Conservation (phyloP, 192 early-diverging fungal genomes). For the Phlyctochytrium bullatum region DNA sequence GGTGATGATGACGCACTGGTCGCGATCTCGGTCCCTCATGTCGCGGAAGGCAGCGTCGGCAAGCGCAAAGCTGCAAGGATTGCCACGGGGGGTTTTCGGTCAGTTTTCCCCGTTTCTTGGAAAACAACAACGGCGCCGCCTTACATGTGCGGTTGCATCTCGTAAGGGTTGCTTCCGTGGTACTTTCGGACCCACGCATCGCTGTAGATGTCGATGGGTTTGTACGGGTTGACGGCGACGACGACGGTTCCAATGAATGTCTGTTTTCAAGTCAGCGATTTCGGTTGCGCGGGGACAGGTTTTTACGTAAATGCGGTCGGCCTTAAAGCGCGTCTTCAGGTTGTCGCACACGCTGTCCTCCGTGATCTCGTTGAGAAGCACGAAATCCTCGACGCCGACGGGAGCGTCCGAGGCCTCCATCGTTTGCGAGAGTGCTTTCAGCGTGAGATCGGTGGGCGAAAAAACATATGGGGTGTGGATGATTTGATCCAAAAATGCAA, state of each 20-base stretch:
- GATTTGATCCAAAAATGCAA: no score
- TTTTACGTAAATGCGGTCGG: slow-evolving; percentile 53
- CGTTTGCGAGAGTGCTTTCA: background rate
- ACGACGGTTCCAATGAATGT: slow-evolving; percentile 41
- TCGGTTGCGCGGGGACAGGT: background rate
- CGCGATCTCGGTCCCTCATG: slow-evolving; percentile 86
- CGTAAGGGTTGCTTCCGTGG: slow-evolving; percentile 13
- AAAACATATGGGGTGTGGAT: no score
- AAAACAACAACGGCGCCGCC: slow-evolving; percentile 6
- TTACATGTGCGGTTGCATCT: slow-evolving; percentile 25
- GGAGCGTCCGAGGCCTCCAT: no score
- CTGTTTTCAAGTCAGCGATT: background rate
- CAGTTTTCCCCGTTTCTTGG: slow-evolving; percentile 11
- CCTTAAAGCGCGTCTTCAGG: slow-evolving; percentile 79
- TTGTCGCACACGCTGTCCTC: slow-evolving; percentile 92
- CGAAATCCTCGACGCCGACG: slow-evolving; percentile 79
- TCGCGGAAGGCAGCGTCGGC: slow-evolving; percentile 62
- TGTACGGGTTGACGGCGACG: slow-evolving; percentile 38
- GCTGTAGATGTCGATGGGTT: slow-evolving; percentile 28
- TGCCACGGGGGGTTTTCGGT: background rate
- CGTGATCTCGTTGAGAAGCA: slow-evolving; percentile 85
- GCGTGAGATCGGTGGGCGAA: no score
- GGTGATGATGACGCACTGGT: slow-evolving; percentile 88
- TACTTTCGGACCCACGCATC: slow-evolving; percentile 24
- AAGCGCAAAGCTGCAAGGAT: slow-evolving; percentile 37